Evolutionary conservation across 352 stramenopile genomes (phyloP).

Genomic region (Phytophthora citrophthora): DNA sequence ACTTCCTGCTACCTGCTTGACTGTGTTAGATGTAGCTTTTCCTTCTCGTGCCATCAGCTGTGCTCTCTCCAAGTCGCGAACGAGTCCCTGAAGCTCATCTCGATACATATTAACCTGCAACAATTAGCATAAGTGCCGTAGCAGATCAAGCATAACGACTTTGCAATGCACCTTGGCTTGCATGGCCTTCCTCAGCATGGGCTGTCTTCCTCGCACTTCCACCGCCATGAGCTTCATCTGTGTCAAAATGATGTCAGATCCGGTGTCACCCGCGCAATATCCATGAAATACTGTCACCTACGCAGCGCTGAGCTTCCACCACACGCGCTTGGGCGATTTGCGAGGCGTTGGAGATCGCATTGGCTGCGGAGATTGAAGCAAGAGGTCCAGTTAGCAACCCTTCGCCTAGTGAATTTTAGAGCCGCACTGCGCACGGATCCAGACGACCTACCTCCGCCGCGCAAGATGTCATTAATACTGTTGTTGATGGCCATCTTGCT

Average conservation of each 20-base stretch:
- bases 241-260: background rate
- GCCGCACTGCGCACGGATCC: background rate
- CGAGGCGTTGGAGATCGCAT: constrained; percentile 41
- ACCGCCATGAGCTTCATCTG: constrained; percentile 86
- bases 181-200: constrained; percentile 71
- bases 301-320: constrained; percentile 76
- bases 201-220: constrained; percentile 68
- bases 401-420: constrained; percentile 2
- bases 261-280: background rate
- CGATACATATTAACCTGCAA: constrained; percentile 70
- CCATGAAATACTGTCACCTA: constrained; percentile 27
- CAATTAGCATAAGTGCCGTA: background rate
- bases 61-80: constrained; percentile 72
- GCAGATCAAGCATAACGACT: background rate
- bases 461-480: constrained; percentile 67
- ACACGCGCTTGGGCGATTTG: constrained; percentile 69
- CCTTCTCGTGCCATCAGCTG: constrained; percentile 69
- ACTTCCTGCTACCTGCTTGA: constrained; percentile 35
- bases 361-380: constrained; percentile 21
- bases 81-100: constrained; percentile 71
- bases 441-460: constrained; percentile 41
- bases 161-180: constrained; percentile 56
- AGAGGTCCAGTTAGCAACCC: constrained; percentile 12
- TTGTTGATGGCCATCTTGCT: constrained; percentile 88
- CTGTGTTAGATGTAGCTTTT: constrained; percentile 33